These are phyloP conservation scores for Carex parvula DNA, from an alignment of 176 grass and related monocot species.

Conservation along the genomic window DNA sequence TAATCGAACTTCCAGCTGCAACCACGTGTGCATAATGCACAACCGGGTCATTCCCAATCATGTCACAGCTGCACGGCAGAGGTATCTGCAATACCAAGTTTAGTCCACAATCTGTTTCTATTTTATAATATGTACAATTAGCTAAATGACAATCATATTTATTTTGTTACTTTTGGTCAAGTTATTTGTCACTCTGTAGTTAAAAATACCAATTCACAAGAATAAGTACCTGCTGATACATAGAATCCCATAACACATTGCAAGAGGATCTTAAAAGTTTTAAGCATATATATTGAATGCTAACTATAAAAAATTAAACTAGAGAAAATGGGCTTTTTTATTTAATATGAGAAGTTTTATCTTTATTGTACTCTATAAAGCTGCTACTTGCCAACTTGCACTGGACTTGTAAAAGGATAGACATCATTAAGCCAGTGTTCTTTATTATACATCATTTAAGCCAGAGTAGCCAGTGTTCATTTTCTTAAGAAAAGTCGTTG, in stretches of 20 bases:
- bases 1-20: conserved; percentile 41
- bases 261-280: not conserved
- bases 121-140: not conserved
- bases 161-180: not conserved
- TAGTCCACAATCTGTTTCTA: not conserved
- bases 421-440: not conserved
- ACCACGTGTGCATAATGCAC: conserved; percentile 71
- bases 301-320: not conserved
- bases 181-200: not conserved
- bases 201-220: not conserved
- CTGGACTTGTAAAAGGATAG: not conserved
- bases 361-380: not conserved
- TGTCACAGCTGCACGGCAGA: conserved; percentile 95
- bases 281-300: not conserved
- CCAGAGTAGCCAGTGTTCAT: too few relatives aligned
- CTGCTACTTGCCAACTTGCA: not conserved
- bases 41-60: conserved; percentile 30
- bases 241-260: not conserved
- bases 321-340: not conserved
- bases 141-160: not conserved
- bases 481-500: not conserved
- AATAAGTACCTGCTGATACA: not conserved
- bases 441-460: not conserved
- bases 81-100: conserved; percentile 53
- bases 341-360: not conserved